These are phyloP conservation scores for Xylariales sp. DNA, from an alignment of 2,329 filamentous ascomycete genomes.

Conservation along the genomic window DNA sequence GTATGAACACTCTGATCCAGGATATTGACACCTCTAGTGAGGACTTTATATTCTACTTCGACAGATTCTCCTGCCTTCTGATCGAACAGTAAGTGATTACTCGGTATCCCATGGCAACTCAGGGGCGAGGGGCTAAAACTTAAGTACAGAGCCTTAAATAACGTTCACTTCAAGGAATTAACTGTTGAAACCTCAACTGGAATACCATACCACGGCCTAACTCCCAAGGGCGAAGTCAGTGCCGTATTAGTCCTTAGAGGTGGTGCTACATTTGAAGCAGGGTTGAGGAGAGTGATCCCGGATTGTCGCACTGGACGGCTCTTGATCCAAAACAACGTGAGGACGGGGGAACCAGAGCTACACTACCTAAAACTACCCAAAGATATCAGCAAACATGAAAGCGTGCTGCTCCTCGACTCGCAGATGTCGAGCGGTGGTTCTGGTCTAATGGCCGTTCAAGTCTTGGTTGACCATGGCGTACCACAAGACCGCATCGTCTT, in stretches of 20 bases:
- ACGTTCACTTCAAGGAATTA: constrained; percentile 73
- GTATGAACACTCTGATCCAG: constrained; percentile 92
- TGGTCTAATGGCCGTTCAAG: constrained; percentile 91
- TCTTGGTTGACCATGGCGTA: constrained; percentile 95
- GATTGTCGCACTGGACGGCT: constrained; percentile 91
- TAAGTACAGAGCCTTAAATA: constrained; percentile 74
- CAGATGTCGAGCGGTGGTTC: constrained; percentile 94
- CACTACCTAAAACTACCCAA: constrained; percentile 86
- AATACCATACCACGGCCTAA: constrained; percentile 76
- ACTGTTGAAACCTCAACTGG: constrained; percentile 78
- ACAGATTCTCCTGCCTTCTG: constrained; percentile 84
- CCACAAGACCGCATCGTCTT: constrained; percentile 86
- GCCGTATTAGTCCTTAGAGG: constrained; percentile 91
- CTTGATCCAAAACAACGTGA: constrained; percentile 88
- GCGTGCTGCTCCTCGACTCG: constrained; percentile 87
- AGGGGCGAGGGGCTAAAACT: neutral
- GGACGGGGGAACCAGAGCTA: constrained; percentile 89
- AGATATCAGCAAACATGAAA: constrained; percentile 78
- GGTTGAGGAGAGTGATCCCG: constrained; percentile 88
- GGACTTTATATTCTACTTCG: constrained; percentile 98
- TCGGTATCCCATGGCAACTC: neutral
- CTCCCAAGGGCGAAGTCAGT: constrained; percentile 77
- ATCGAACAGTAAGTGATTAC: constrained; percentile 73
- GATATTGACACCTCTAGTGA: constrained; percentile 82
- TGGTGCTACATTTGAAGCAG: constrained; percentile 88